Evolutionary conservation across 2,329 filamentous ascomycete genomes (phyloP), one percentile per base, ranked within the genome.

Genomic region (Trichoderma koningiopsis): DNA sequence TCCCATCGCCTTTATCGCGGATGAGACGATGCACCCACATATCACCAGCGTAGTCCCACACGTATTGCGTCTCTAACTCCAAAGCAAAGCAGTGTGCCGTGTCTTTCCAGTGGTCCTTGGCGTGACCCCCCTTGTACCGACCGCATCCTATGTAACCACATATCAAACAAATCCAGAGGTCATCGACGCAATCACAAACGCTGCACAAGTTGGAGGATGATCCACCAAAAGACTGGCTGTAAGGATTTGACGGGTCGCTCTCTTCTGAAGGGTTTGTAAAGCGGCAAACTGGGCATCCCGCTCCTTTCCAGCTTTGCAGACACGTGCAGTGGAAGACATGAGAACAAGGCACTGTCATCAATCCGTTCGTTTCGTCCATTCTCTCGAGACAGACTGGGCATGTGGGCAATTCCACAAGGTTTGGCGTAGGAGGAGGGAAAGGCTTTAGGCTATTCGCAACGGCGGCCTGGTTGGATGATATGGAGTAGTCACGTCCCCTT

Each of bases 281-380:
- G 40, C 96, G 89, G 76, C 96, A 99, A 7, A 99, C 94, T 0
- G 96, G 96, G 77, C 96, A 99, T 5, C 95, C 95, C 31, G 90
- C 92, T 5, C 95, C 94, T 77, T 92, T 93, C 96, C 96, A 99
- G 77, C 96, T 98, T 76, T 97, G 92, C 0, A 99, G 85, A 80
- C 96, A 99, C 1, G 91, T 94, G 77, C 96, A 98, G 79, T 99
- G 96, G 77, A 99, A 99, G 63, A 98, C 93, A 76, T 99, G 96
- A 76, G 98, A 95, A 77, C 96, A 99, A 35, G 96, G 90, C 52
- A 98, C 98, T 0, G 96, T 99, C 77, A 99, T 88, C 2, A 99
- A 84, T 0, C 96, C 96, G 0, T 94, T 96, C 0, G 94, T 97
- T 78, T 98, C 95, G 76, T 99, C 96, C 96, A 99, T 99, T 59